Evolutionary conservation across 2,329 filamentous ascomycete genomes (phyloP).

Genomic region (Paramyrothecium roridum): DNA sequence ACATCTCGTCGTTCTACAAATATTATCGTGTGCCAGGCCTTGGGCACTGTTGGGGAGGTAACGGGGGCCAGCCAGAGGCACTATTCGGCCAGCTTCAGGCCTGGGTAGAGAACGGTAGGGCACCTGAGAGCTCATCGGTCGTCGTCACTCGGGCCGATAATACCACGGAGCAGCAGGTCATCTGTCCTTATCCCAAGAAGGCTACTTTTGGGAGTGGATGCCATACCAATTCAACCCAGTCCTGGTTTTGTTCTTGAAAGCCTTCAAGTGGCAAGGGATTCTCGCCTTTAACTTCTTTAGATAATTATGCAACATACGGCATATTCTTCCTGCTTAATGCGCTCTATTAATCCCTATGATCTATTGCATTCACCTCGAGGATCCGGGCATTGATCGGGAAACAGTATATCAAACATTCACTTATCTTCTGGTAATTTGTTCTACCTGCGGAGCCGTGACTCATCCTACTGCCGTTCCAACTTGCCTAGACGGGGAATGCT

Average conservation of each 20-base stretch:
- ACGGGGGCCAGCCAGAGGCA: background rate
- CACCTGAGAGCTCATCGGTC: background rate
- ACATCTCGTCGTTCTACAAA: constrained; percentile 1
- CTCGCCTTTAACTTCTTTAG: too few relatives aligned
- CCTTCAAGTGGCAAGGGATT: too few relatives aligned
- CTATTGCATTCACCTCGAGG: too few relatives aligned
- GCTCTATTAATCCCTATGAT: too few relatives aligned
- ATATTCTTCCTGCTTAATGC: too few relatives aligned
- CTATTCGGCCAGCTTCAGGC: constrained; percentile 1
- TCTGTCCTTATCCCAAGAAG: constrained; percentile 29
- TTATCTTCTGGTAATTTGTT: too few relatives aligned
- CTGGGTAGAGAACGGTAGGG: constrained; percentile 5
- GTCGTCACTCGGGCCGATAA: constrained; percentile 10
- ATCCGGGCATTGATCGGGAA: too few relatives aligned
- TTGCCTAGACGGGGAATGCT: too few relatives aligned
- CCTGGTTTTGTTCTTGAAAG: background rate
- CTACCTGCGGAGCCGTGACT: too few relatives aligned
- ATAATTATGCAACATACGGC: too few relatives aligned
- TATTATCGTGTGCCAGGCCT: constrained; percentile 5
- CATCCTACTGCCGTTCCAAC: too few relatives aligned
- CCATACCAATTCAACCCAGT: background rate
- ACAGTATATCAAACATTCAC: too few relatives aligned
- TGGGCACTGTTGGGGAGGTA: constrained; percentile 2
- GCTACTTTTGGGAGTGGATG: constrained; percentile 16
- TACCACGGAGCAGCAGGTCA: constrained; percentile 26